A percentile compares a stretch with the other conserved stretches of the same genome.
These are phyloP conservation scores for Lactarius hengduanensis DNA, from an alignment of 768 basidiomycete genomes.

Conservation along the genomic window DNA sequence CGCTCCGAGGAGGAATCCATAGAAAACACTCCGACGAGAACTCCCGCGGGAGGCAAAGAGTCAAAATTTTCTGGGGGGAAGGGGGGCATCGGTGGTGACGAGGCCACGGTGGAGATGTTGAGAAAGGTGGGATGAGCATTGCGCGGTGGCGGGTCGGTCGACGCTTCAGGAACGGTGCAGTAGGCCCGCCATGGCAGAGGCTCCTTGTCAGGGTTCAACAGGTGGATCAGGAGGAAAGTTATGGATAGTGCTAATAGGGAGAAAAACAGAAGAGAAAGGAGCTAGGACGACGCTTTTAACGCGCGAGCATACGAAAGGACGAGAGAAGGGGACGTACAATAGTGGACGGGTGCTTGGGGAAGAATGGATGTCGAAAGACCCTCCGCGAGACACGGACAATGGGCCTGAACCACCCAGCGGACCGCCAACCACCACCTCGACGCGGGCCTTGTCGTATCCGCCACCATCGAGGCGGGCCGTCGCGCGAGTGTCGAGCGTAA, in stretches of 20 bases:
- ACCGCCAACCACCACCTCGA: slow-evolving; percentile 50
- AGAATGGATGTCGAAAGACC: slow-evolving; percentile 67
- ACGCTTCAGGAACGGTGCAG: slow-evolving; percentile 67
- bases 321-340: slow-evolving; percentile 52
- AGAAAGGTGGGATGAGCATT: slow-evolving; percentile 40
- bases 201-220: slow-evolving; percentile 94
- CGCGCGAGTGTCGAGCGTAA: slow-evolving; percentile 30
- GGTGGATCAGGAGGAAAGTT: slow-evolving; percentile 85
- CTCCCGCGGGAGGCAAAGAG: slow-evolving; percentile 72
- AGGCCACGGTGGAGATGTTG: slow-evolving; percentile 31
- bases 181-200: slow-evolving; percentile 93
- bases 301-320: slow-evolving; percentile 3
- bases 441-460: slow-evolving; percentile 38
- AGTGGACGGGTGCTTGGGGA: slow-evolving; percentile 77
- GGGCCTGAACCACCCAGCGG: slow-evolving; percentile 44
- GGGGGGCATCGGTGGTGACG: slow-evolving; percentile 35
- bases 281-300: slow-evolving; percentile 39
- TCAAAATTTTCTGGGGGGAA: slow-evolving; percentile 80
- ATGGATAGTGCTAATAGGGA: slow-evolving; percentile 78
- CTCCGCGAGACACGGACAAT: slow-evolving; percentile 55
- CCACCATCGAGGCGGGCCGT: slow-evolving; percentile 61
- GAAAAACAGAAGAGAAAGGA: slow-evolving; percentile 72
- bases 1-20: slow-evolving; percentile 83
- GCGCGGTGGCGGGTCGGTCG: slow-evolving; percentile 44
- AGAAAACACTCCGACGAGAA: slow-evolving; percentile 89